Conservation (phyloP, 2,329 filamentous ascomycete genomes). For the Pseudogymnoascus sp. region DNA sequence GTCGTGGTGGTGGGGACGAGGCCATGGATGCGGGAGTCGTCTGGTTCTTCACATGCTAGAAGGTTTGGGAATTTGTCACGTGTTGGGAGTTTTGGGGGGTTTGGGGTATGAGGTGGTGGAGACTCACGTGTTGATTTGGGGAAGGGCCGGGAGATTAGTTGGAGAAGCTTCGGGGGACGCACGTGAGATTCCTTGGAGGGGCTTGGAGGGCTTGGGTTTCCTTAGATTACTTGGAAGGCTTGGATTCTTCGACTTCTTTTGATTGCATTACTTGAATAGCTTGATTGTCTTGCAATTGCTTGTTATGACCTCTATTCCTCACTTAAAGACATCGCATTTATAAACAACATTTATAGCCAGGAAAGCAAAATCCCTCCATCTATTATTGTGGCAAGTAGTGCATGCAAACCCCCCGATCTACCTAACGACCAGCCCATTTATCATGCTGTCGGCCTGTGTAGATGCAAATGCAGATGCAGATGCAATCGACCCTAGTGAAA, state of each 20-base stretch:
- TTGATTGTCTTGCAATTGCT: not conserved
- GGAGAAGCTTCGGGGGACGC: not conserved
- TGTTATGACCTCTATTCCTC: not conserved
- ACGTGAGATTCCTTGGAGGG: not conserved
- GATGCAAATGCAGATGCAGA: not conserved
- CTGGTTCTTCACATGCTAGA: not conserved
- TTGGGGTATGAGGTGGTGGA: not conserved
- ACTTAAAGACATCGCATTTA: not conserved
- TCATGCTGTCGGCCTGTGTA: not conserved
- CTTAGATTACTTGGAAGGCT: not conserved
- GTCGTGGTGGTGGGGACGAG: not conserved
- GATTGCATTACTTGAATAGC: not conserved
- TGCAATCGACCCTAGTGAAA: not conserved
- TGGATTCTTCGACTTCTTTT: not conserved
- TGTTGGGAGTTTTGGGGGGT: not conserved
- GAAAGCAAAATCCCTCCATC: not conserved
- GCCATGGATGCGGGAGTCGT: not conserved
- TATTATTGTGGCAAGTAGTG: not conserved
- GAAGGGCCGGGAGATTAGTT: not conserved
- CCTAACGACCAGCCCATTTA: not conserved
- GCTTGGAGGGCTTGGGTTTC: not conserved
- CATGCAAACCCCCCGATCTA: not conserved
- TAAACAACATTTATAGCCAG: not conserved
- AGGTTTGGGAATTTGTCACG: not conserved
- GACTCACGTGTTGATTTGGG: not conserved